Evolutionary conservation across 2,329 filamentous ascomycete species (phyloP).

Genomic region (Coniosporium tulheliwenetii): DNA sequence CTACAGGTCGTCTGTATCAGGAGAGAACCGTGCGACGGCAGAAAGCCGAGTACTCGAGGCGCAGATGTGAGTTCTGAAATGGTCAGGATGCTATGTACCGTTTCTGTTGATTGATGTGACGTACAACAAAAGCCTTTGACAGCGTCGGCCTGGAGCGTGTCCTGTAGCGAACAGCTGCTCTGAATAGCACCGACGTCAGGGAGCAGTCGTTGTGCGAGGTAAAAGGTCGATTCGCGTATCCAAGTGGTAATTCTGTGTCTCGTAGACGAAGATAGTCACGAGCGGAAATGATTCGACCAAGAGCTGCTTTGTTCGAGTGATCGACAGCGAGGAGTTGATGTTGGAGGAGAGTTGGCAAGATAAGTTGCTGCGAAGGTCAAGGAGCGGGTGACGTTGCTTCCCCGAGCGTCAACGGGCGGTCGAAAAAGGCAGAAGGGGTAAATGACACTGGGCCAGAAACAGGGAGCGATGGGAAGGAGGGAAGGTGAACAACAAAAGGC

Average conservation of each 20-base stretch:
- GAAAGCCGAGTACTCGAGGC: neutral
- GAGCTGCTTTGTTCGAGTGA: neutral
- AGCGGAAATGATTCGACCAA: neutral
- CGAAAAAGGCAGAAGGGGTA: neutral
- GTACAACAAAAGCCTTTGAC: too few species aligned
- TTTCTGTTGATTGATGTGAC: neutral
- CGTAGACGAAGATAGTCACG: slow-evolving; percentile 1
- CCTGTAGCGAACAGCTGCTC: too few species aligned
- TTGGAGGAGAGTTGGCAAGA: neutral
- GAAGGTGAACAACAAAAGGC: slow-evolving; percentile 1
- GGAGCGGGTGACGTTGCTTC: slow-evolving; percentile 6
- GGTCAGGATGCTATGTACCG: neutral
- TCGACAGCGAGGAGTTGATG: slow-evolving; percentile 1
- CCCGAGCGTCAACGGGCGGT: slow-evolving; percentile 1
- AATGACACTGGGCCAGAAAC: neutral
- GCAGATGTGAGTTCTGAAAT: neutral
- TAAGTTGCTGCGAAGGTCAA: slow-evolving; percentile 2
- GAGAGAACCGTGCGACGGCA: neutral
- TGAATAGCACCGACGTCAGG: too few species aligned
- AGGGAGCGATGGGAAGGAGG: slow-evolving; percentile 4
- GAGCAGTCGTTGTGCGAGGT: too few species aligned
- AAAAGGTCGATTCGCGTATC: too few species aligned
- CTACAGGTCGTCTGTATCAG: neutral
- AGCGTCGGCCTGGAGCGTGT: too few species aligned
- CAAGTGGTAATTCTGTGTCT: too few species aligned